Evolutionary conservation across 257 asterid genomes (phyloP).

Genomic region (Ilex asprella): DNA sequence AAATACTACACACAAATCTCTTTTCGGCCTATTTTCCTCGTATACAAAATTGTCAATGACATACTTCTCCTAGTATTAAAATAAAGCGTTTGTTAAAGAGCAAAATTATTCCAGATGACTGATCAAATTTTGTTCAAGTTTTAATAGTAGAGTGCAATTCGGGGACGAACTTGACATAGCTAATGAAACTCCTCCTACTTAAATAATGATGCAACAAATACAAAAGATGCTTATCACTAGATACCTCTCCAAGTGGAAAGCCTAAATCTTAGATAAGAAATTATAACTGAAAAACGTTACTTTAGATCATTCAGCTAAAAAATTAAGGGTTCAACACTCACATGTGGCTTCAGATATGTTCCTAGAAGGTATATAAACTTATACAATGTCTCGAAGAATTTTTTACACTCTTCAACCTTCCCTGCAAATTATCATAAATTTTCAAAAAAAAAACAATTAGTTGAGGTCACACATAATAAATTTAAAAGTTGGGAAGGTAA

Average conservation of each 20-base stretch:
- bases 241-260: neutral
- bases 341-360: conserved; percentile 94
- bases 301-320: conserved; percentile 1
- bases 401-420: conserved; percentile 68
- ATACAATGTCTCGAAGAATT: conserved; percentile 60
- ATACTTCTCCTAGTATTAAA: too few relatives aligned
- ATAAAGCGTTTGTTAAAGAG: too few relatives aligned
- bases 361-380: conserved; percentile 85
- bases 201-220: neutral
- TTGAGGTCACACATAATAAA: conserved; percentile 4
- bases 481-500: conserved; percentile 1
- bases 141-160: too few relatives aligned
- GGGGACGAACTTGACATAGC: too few relatives aligned
- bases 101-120: too few relatives aligned
- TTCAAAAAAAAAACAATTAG: conserved; percentile 1
- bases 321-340: conserved; percentile 34
- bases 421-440: conserved; percentile 48
- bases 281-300: neutral
- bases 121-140: too few relatives aligned
- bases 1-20: too few relatives aligned
- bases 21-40: too few relatives aligned
- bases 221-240: neutral
- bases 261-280: neutral
- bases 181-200: too few relatives aligned
- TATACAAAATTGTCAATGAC: too few relatives aligned